Evolutionary conservation across 176 grass and related monocot species (phyloP), one percentile per base, ranked within the genome.

Genomic region (Puya raimondii): DNA sequence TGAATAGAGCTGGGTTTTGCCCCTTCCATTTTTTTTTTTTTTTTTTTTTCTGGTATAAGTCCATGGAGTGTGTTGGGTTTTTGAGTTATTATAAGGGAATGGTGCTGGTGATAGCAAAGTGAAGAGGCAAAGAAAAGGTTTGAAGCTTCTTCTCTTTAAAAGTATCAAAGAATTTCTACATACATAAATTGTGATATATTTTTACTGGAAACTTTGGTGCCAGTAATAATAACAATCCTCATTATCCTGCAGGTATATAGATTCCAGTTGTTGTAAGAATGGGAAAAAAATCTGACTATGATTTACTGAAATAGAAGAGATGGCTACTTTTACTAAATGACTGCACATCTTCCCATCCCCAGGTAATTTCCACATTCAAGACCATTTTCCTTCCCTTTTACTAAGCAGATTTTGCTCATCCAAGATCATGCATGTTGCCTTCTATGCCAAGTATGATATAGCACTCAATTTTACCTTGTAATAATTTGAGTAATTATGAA

Each of bases 261-360:
- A 88, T 79, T 99, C 88, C 79, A 88, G 93, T 76, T 99, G 89
- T 78, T 81, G 85, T 79, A 93, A 88, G 71, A 93, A 93, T 74
- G 89, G 94, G 26, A n/a, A n/a, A 83, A 89, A 83, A 89, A 15
- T 49, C 79, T 23, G 94, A 92, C 72, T 56, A 53, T 11, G 65
- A 78, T 25, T 93, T 82, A 73, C 78, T 90, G 74, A 88, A 78
- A 64, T 93, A 2, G 89, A n/a, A n/a, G 89, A 81, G 89, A 80
- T 99, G 94, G 87, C 89, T 93, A 78, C 94, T 89, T 3, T 78
- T 33, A 33, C 29, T 33, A 6, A 33, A 75, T 23, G 80, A 20
- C 52, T 99, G 84, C 70, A 53, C 33, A 42, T 42, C 33, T 42
- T 42, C 33, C 87, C 65, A 86, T 99, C 27, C 87, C 94, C 14